Percentiles rank a stretch among this genome's conserved stretches.
phyloP scores from a whole-genome alignment of 2,329 filamentous ascomycete genomes.

The Acrocalymma vagum region DNA sequence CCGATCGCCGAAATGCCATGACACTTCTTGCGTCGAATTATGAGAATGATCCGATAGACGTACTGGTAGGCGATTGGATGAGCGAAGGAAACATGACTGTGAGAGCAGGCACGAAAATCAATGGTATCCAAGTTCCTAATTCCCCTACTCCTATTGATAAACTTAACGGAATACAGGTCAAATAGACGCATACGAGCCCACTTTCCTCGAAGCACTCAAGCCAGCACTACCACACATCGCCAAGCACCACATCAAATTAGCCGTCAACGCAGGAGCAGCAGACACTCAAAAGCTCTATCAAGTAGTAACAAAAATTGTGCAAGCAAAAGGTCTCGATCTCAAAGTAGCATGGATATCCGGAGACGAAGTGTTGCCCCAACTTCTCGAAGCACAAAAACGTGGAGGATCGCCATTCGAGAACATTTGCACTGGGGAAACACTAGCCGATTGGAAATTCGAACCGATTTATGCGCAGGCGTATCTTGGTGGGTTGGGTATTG shows the following conservation, averaged over 20 bases:
- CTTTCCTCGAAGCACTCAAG: conserved; percentile 60
- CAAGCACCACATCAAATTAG: conserved; percentile 42
- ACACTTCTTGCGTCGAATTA: conserved; percentile 34
- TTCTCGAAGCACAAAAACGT: conserved; percentile 46
- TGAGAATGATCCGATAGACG: conserved; percentile 38
- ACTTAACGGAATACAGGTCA: conserved; percentile 23
- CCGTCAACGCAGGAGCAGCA: conserved; percentile 43
- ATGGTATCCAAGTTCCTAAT: conserved; percentile 17
- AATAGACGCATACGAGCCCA: conserved; percentile 58
- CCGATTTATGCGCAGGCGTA: conserved; percentile 50
- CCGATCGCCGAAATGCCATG: conserved; percentile 44
- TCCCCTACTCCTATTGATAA: conserved; percentile 3
- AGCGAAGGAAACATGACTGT: conserved; percentile 42
- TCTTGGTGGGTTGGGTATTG: conserved; percentile 54
- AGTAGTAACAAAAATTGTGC: conserved; percentile 33
- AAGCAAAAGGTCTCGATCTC: conserved; percentile 28
- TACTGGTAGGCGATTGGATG: conserved; percentile 44
- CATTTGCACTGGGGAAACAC: conserved; percentile 49
- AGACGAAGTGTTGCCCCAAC: conserved; percentile 45
- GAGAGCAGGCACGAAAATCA: conserved; percentile 29
- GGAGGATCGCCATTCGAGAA: conserved; percentile 44
- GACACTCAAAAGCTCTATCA: conserved; percentile 38
- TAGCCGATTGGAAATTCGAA: conserved; percentile 46
- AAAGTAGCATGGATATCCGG: conserved; percentile 56
- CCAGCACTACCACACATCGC: conserved; percentile 47